A percentile compares a stretch with the other conserved stretches of the same genome.
Conservation (phyloP, 2,329 filamentous ascomycete species). For the Cytospora leucostoma region DNA sequence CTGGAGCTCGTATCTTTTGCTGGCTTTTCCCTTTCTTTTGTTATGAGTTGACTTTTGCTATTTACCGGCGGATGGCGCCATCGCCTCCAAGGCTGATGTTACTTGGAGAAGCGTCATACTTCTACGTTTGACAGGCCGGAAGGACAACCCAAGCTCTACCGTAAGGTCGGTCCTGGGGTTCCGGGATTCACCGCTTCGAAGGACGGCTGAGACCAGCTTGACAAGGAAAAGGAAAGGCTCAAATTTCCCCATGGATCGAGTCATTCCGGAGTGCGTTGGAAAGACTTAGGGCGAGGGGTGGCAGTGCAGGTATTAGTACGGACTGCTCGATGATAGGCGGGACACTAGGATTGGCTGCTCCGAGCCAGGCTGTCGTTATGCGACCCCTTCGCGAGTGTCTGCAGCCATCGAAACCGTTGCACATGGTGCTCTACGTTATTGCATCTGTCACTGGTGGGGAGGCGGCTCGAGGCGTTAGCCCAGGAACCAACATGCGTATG, state of each 20-base stretch:
- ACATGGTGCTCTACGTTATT: neutral
- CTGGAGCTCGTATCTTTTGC: neutral
- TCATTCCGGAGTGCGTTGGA: slow-evolving; percentile 4
- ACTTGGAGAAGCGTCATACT: neutral
- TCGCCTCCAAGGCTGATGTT: slow-evolving; percentile 11
- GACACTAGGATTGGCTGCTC: slow-evolving; percentile 3
- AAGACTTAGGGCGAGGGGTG: slow-evolving; percentile 12
- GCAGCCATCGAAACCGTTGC: slow-evolving; percentile 3
- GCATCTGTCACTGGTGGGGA: neutral
- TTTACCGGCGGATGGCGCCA: slow-evolving; percentile 9
- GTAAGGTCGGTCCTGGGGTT: neutral
- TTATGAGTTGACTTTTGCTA: neutral
- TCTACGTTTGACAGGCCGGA: neutral
- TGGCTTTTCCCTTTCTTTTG: neutral
- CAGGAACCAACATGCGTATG: neutral
- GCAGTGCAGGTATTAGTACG: slow-evolving; percentile 13
- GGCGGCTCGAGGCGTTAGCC: neutral
- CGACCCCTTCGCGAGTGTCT: slow-evolving; percentile 5
- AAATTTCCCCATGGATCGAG: slow-evolving; percentile 1
- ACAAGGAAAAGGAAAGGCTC: neutral
- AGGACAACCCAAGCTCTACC: neutral
- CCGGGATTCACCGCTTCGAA: neutral
- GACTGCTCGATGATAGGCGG: slow-evolving; percentile 12
- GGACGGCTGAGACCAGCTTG: neutral
- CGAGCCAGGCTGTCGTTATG: slow-evolving; percentile 1